These are phyloP conservation scores for Kwoniella mangroviensis DNA, from an alignment of 768 basidiomycete species.

Conservation along the genomic window DNA sequence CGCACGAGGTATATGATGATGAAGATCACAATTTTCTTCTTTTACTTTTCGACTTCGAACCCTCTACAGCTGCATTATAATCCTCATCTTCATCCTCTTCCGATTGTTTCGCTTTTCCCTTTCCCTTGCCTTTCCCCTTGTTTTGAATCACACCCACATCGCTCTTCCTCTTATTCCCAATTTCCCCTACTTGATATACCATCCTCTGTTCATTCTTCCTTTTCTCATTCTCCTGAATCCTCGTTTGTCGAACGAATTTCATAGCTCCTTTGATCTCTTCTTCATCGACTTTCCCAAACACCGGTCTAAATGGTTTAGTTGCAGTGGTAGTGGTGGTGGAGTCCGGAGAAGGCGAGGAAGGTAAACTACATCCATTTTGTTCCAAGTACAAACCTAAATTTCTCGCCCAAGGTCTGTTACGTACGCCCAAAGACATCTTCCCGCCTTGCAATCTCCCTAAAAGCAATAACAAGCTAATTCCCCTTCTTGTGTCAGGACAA, in stretches of 20 bases:
- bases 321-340: not conserved
- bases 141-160: no score
- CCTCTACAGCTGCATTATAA: no score
- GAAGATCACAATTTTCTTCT: no score
- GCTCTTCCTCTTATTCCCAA: no score
- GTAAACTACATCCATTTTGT: not conserved
- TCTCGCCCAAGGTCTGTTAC: slow-evolving; percentile 1
- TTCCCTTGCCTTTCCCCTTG: no score
- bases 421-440: not conserved
- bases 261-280: not conserved
- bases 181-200: no score
- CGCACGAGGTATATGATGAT: no score
- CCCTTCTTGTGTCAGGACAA: slow-evolving; percentile 4
- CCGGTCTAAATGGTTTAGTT: not conserved
- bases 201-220: not conserved
- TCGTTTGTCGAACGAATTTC: not conserved
- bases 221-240: not conserved
- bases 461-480: not conserved
- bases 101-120: no score
- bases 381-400: slow-evolving; percentile 12
- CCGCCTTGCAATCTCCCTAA: slow-evolving; percentile 10
- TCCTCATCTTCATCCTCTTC: no score
- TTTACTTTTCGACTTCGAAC: no score
- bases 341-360: no score
- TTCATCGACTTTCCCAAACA: not conserved